Evolutionary conservation across 2,329 filamentous ascomycete species (phyloP), one percentile per base, ranked within the genome.

Genomic region (Verticillium nubilum): DNA sequence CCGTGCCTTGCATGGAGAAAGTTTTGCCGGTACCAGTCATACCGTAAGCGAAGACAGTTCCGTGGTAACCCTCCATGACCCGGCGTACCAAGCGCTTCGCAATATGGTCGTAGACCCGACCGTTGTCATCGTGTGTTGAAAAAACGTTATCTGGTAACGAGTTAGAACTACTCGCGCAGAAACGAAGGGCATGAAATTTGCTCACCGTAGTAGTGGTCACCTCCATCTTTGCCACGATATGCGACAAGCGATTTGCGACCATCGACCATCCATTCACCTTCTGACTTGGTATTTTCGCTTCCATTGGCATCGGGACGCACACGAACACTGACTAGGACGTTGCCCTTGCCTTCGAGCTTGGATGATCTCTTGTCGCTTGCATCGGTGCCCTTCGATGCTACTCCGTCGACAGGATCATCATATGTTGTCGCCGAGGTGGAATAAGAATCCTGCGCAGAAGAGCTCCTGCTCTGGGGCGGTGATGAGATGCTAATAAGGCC

Each of bases 21-120:
- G 95, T 99, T 78, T 99, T 99, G 66, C 95, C 95, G 0, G 95
- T 98, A 63, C 95, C 95, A 4, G 95, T 99, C 93, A 98, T 98
- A 70, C 95, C 95, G 73, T 99, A 99, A 19, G 94, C 94, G 72
- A 99, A 98, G 26, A 99, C 95, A 1, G 95, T 99, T 61, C 94
- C 95, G 69, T 98, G 94, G 72, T 98, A 99, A 50, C 95, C 95
- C 78, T 99, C 95, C 95, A 99, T 99, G 56, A 99, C 95, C 68
- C 95, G 85, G 66, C 95, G 89, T 54, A 99, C 95, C 57, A 99
- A 81, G 63, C 95, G 89, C 76, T 98, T 98, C 52, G 95, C 95
- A 53, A 86, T 91, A 63, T 94, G 87, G 74, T 99, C 95, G 72
- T 99, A 99, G 10, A 99, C 95, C 71, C 89, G 89, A 58, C 91